phyloP scores from a whole-genome alignment of 345 rosid species.

The Leavenworthia alabamica region DNA sequence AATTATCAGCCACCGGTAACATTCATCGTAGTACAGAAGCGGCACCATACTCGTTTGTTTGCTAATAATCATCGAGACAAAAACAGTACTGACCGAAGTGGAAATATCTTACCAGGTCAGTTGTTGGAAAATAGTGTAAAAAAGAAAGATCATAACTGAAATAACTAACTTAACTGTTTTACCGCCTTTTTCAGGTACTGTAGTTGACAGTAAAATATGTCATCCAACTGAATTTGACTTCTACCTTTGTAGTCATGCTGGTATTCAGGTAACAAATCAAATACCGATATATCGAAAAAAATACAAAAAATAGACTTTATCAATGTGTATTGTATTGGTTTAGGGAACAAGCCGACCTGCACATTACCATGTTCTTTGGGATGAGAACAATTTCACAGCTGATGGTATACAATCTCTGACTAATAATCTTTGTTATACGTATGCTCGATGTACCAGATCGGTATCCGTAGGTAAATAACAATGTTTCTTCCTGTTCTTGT shows the following conservation, averaged over 20 bases:
- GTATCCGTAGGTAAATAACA: conserved; percentile 74
- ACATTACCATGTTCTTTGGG: conserved; percentile 99
- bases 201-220: conserved; percentile 87
- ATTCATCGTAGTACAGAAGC: conserved; percentile 94
- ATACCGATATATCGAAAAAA: conserved; percentile 33
- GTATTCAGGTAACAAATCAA: conserved; percentile 65
- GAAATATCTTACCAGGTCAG: conserved; percentile 87
- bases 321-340: not conserved
- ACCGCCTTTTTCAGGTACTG: conserved; percentile 54
- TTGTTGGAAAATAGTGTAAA: not conserved
- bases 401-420: conserved; percentile 96
- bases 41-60: conserved; percentile 93
- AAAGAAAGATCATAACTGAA: not conserved
- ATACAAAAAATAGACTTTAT: not conserved
- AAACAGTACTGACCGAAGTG: conserved; percentile 85
- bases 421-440: conserved; percentile 93
- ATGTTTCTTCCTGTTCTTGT: not conserved
- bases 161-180: conserved; percentile 1
- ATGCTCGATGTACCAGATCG: conserved; percentile 93
- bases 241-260: conserved; percentile 98
- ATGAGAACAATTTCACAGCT: conserved; percentile 93
- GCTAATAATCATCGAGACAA: conserved; percentile 89
- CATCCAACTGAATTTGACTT: conserved; percentile 97
- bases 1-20: conserved; percentile 97
- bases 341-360: conserved; percentile 99